Percentiles rank a stretch among this genome's conserved stretches.
Evolutionary conservation across 768 basidiomycete genomes (phyloP).

Genomic region (Boletus subcaerulescens): DNA sequence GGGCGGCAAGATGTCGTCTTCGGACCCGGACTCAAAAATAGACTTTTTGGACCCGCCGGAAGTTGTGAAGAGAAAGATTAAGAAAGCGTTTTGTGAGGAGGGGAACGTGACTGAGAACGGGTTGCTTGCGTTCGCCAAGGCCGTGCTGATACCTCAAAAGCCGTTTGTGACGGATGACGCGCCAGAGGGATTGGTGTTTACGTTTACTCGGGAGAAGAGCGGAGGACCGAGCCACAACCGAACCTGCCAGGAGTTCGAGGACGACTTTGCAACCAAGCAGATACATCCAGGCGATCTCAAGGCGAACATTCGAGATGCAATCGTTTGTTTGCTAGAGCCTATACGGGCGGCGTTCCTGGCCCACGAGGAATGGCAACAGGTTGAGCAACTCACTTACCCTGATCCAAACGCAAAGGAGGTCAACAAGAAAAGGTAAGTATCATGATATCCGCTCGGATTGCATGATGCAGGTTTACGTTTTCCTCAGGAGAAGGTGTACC

Average conservation of each 20-base stretch:
- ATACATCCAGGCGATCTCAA: conserved; percentile 93
- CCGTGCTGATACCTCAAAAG: conserved; percentile 81
- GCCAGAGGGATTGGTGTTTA: conserved; percentile 79
- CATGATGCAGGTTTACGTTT: neutral
- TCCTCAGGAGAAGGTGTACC: conserved; percentile 71
- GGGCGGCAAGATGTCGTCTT: conserved; percentile 97
- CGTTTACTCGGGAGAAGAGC: conserved; percentile 73
- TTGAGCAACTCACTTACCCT: conserved; percentile 82
- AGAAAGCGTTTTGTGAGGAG: conserved; percentile 90
- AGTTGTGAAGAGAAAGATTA: conserved; percentile 84
- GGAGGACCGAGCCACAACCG: conserved; percentile 70
- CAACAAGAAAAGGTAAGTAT: conserved; percentile 55
- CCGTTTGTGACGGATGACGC: conserved; percentile 69
- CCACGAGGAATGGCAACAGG: conserved; percentile 75
- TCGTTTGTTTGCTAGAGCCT: conserved; percentile 52
- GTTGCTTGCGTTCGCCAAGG: conserved; percentile 76
- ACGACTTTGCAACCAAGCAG: conserved; percentile 70
- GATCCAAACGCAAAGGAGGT: conserved; percentile 62
- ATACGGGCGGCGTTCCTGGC: conserved; percentile 52
- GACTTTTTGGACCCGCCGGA: conserved; percentile 91
- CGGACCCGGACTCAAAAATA: conserved; percentile 96
- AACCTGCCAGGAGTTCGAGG: conserved; percentile 61
- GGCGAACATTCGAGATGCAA: conserved; percentile 65
- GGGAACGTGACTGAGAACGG: conserved; percentile 89
- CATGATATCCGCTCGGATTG: neutral